Conservation (phyloP, 345 rosid genomes). For the Moringa oleifera region DNA sequence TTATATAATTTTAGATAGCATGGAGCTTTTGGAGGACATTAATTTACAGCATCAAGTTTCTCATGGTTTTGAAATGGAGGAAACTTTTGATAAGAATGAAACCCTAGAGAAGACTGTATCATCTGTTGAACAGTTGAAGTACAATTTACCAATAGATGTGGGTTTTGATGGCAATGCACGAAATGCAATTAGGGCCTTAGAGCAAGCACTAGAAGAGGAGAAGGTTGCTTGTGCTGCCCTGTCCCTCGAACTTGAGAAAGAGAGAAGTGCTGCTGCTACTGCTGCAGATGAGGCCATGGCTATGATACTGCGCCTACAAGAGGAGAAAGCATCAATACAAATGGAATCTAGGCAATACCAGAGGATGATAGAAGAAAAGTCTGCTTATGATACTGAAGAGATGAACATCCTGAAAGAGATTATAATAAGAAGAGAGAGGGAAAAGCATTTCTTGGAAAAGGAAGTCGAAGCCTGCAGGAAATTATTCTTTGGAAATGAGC, state of each 20-base stretch:
- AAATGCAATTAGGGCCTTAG: constrained; percentile 27
- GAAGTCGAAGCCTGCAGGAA: constrained; percentile 55
- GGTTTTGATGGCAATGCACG: constrained; percentile 22
- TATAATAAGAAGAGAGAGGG: constrained; percentile 59
- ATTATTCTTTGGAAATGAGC: constrained; percentile 39
- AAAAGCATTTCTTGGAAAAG: constrained; percentile 61
- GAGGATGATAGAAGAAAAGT: constrained; percentile 73
- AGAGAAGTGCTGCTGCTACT: constrained; percentile 66
- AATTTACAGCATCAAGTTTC: constrained; percentile 14
- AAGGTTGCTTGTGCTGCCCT: constrained; percentile 35
- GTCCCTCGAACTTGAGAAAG: constrained; percentile 64
- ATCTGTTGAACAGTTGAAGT: constrained; percentile 19
- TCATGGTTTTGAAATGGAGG: constrained; percentile 24
- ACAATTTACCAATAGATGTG: constrained; percentile 20
- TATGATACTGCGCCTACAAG: constrained; percentile 60
- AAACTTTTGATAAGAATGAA: constrained; percentile 18
- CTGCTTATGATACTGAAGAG: constrained; percentile 70
- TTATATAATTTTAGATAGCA: constrained; percentile 30
- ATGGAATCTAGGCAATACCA: constrained; percentile 76
- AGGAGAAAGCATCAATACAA: constrained; percentile 58
- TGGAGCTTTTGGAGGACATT: constrained; percentile 24
- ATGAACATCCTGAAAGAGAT: constrained; percentile 74
- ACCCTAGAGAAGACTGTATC: constrained; percentile 20
- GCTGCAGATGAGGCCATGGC: constrained; percentile 78
- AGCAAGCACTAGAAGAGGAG: constrained; percentile 44